Evolutionary conservation across 768 basidiomycete species (phyloP).

Genomic region (Boletellus emodensis): DNA sequence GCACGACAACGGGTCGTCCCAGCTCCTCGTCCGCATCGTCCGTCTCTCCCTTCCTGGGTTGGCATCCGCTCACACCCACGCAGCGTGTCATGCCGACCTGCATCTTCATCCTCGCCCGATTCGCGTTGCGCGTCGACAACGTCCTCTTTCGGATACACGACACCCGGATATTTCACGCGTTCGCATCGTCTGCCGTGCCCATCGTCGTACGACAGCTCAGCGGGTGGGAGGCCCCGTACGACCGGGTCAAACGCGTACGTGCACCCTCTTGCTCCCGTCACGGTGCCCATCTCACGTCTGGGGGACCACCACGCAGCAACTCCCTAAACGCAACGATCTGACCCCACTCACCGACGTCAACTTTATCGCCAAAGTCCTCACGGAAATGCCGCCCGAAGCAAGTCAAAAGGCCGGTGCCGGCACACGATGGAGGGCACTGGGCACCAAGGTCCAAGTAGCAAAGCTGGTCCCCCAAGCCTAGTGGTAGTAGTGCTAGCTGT

Average conservation of each 20-base stretch:
- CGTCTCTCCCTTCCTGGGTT: slow-evolving; percentile 28
- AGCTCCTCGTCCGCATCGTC: slow-evolving; percentile 82
- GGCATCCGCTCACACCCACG: background rate
- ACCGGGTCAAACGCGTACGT: slow-evolving; percentile 70
- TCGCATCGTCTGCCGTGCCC: slow-evolving; percentile 50
- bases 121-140: slow-evolving; percentile 91
- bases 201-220: slow-evolving; percentile 73
- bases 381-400: slow-evolving; percentile 53
- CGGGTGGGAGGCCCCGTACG: slow-evolving; percentile 91
- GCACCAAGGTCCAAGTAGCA: slow-evolving; percentile 57
- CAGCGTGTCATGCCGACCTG: slow-evolving; percentile 98
- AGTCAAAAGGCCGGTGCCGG: slow-evolving; percentile 62
- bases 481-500: background rate
- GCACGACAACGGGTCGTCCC: slow-evolving; percentile 93
- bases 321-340: slow-evolving; percentile 74
- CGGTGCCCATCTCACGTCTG: background rate
- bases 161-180: slow-evolving; percentile 86
- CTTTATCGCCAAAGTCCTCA: slow-evolving; percentile 72
- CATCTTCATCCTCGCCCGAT: slow-evolving; percentile 84
- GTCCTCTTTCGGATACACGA: slow-evolving; percentile 91
- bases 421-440: slow-evolving; percentile 84
- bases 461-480: slow-evolving; percentile 1
- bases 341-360: slow-evolving; percentile 84
- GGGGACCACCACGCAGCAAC: slow-evolving; percentile 40
- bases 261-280: background rate